Percentiles rank a stretch among this genome's conserved stretches.
These are phyloP conservation scores for Pilatotrama ljubarskyi DNA, from an alignment of 768 basidiomycete genomes.

Conservation along the genomic window DNA sequence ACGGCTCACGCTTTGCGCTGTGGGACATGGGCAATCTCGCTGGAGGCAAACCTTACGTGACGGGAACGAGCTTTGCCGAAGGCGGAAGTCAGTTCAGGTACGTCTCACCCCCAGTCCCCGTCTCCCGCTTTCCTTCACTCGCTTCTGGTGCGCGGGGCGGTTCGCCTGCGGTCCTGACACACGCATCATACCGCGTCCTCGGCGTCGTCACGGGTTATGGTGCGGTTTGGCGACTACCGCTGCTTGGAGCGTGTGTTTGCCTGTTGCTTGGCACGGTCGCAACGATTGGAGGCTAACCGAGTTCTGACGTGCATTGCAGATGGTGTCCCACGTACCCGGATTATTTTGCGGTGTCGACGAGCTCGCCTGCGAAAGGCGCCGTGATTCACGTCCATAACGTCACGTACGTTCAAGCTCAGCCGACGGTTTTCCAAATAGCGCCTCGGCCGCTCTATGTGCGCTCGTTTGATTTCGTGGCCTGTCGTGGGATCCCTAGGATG, in stretches of 20 bases:
- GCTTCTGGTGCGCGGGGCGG: neutral
- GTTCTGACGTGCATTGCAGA: conserved; percentile 36
- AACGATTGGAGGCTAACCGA: neutral
- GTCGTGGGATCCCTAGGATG: conserved; percentile 61
- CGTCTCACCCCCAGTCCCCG: conserved; percentile 18
- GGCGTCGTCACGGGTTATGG: neutral
- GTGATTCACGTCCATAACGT: conserved; percentile 69
- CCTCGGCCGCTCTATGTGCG: conserved; percentile 64
- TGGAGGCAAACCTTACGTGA: conserved; percentile 71
- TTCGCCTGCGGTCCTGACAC: neutral
- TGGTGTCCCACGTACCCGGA: conserved; percentile 79
- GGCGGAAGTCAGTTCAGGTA: conserved; percentile 72
- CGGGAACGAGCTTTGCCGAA: conserved; percentile 63
- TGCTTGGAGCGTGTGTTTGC: no score
- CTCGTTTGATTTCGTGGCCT: conserved; percentile 76
- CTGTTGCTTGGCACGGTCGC: neutral
- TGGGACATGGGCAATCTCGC: conserved; percentile 75
- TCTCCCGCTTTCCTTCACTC: neutral
- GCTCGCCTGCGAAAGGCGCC: conserved; percentile 60
- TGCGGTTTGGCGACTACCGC: neutral
- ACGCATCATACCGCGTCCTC: neutral
- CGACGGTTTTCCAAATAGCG: conserved; percentile 57
- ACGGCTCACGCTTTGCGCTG: conserved; percentile 67
- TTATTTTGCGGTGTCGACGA: conserved; percentile 75
- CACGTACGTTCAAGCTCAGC: conserved; percentile 62